Evolutionary conservation across 768 basidiomycete species (phyloP), one percentile per base, ranked within the genome.

Genomic region (Clavulina sp.): DNA sequence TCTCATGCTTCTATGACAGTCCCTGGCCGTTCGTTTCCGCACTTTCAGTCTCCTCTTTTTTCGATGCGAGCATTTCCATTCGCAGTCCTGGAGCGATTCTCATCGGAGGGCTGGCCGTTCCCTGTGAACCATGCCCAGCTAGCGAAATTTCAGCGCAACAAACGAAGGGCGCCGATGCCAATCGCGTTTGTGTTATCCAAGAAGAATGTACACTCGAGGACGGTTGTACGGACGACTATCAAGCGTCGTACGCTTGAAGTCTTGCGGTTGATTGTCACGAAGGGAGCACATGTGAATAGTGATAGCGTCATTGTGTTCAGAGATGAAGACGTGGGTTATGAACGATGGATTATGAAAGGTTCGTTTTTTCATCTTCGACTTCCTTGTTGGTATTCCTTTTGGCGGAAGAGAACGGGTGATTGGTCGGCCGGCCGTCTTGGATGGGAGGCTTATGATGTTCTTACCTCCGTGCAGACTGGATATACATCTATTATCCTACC

Each of bases 401-500:
- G 1, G 13, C 9, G 34, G 34, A 38, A 38, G 9, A 38, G 19
- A 9, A 9, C 34, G 19, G 9, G 19, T 38, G 34, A 38, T 38
- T n/a, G n/a, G n/a, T n/a, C n/a, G n/a, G n/a, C n/a, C n/a, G n/a
- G n/a, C n/a, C n/a, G n/a, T n/a, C n/a, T n/a, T n/a, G n/a, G n/a
- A 38, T 38, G 9, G 19, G 34, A 9, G 19, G 34, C 34, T 38
- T 9, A 38, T 38, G 34, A 38, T 38, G n/a, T n/a, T n/a, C n/a
- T 38, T 9, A 46, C 43, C 9, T 16, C 24, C 9, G 7, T 26
- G 7, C 28, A 49, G 48, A 33, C 28, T 49, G 48, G 48, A 30
- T 33, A 49, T 49, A 49, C 48, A 7, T 49, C 9, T 49, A 30
- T 16, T 16, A 30, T 16, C 48, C 48, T 33, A 31, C 48, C 48